Percentiles rank a stretch among this genome's conserved stretches.
Conservation (phyloP, 305 asterid species). For the Coffea humblotiana region DNA sequence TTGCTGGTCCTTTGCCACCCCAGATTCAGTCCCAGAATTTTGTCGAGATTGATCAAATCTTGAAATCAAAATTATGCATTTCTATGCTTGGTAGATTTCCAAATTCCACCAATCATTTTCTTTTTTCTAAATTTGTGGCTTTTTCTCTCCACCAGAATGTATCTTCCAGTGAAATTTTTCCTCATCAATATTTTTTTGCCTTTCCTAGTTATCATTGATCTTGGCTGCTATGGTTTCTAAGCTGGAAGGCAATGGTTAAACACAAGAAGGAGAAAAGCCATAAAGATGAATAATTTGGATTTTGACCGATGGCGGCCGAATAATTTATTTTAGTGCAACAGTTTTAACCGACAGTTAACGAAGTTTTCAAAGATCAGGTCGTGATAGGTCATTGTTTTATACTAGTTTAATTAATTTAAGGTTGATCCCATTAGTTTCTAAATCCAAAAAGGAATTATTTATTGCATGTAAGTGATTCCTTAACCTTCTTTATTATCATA, state of each 20-base stretch:
- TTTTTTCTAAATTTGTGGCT: background rate
- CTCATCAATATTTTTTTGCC: background rate
- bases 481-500: slow-evolving; percentile 6
- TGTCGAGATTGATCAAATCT: background rate
- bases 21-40: background rate
- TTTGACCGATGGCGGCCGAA: slow-evolving; percentile 14
- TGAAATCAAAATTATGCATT: background rate
- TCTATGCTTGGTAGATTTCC: background rate
- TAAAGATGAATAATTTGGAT: slow-evolving; percentile 14
- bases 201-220: background rate
- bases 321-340: slow-evolving; percentile 11
- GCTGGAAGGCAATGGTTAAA: too few relatives aligned
- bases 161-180: background rate
- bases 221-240: background rate
- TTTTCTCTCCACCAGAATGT: background rate
- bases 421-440: background rate
- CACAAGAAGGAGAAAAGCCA: too few relatives aligned
- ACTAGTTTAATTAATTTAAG: background rate
- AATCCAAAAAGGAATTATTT: slow-evolving; percentile 5
- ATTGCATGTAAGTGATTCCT: slow-evolving; percentile 17
- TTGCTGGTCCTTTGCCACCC: background rate
- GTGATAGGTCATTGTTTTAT: background rate
- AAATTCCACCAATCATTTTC: background rate
- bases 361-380: background rate
- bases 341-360: slow-evolving; percentile 13